These are phyloP conservation scores for Fraxinus paxiana DNA, from an alignment of 305 asterid species.

Conservation along the genomic window DNA sequence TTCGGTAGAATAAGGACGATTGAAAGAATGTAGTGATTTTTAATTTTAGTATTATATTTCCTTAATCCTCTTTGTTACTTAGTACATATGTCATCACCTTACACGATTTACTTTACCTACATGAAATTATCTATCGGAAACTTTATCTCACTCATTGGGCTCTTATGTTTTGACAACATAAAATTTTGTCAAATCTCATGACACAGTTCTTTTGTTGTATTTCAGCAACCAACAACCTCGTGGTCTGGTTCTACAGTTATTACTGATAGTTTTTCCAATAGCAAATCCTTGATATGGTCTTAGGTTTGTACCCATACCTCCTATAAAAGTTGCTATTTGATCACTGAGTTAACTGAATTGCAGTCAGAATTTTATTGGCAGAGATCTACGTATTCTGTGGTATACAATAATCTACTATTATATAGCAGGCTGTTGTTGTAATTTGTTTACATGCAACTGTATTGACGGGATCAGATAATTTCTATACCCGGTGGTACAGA, in stretches of 20 bases:
- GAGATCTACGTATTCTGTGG: not conserved
- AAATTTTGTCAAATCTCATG: not conserved
- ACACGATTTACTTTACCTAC: not conserved
- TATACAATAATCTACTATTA: not conserved
- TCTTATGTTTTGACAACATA: not conserved
- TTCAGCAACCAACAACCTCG: not conserved
- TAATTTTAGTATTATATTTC: not conserved
- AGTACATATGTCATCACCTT: not conserved
- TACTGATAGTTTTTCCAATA: not conserved
- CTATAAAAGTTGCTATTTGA: not conserved
- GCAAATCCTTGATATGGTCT: not conserved
- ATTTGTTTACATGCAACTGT: not conserved
- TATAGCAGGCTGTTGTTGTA: not conserved
- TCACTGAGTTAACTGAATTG: not conserved
- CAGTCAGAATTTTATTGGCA: not conserved
- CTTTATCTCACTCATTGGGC: not conserved
- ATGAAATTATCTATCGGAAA: not conserved
- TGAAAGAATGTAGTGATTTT: not conserved
- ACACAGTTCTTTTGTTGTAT: not conserved
- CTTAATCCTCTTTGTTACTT: not conserved
- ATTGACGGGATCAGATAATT: not conserved
- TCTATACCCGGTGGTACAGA: constrained; percentile 8
- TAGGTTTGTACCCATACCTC: not conserved
- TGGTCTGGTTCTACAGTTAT: not conserved
- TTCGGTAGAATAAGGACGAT: not conserved